phyloP scores from a whole-genome alignment of 805 yeast species.

The Isabelozyma heimii region DNA sequence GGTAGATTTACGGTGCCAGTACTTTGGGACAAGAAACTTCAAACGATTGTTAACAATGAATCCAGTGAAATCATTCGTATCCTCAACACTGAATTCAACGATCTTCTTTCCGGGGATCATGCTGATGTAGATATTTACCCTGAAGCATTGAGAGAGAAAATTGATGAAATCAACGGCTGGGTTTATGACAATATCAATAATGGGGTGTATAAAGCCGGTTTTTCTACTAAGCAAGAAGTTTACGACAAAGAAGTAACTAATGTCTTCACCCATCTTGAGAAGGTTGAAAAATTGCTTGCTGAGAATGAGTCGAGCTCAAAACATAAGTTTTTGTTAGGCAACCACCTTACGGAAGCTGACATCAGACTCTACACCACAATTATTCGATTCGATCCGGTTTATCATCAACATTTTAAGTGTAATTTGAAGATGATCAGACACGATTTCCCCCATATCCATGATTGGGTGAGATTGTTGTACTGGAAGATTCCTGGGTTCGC shows the following conservation, averaged over 20 bases:
- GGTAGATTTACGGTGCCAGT: constrained; percentile 94
- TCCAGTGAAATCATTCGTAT: constrained; percentile 86
- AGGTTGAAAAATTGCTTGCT: constrained; percentile 60
- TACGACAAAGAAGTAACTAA: constrained; percentile 67
- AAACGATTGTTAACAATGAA: constrained; percentile 89
- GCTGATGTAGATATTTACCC: constrained; percentile 66
- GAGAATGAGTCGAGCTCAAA: constrained; percentile 34
- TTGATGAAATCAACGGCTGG: constrained; percentile 80
- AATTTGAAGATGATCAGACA: constrained; percentile 76
- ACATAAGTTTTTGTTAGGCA: constrained; percentile 50
- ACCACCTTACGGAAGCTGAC: constrained; percentile 83
- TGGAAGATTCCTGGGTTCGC: constrained; percentile 74
- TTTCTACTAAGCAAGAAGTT: constrained; percentile 78
- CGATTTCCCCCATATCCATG: constrained; percentile 75
- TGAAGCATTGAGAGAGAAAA: constrained; percentile 44
- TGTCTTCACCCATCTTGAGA: constrained; percentile 66
- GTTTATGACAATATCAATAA: constrained; percentile 82
- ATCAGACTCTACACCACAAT: constrained; percentile 84
- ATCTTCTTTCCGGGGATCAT: constrained; percentile 46
- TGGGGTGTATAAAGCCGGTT: constrained; percentile 92
- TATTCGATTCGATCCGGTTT: constrained; percentile 87
- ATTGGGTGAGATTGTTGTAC: constrained; percentile 80
- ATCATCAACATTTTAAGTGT: constrained; percentile 94
- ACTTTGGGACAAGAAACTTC: constrained; percentile 80
- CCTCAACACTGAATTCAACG: constrained; percentile 71